These are phyloP conservation scores for Nothophytophthora sp. DNA, from an alignment of 352 stramenopile genomes.

Conservation along the genomic window DNA sequence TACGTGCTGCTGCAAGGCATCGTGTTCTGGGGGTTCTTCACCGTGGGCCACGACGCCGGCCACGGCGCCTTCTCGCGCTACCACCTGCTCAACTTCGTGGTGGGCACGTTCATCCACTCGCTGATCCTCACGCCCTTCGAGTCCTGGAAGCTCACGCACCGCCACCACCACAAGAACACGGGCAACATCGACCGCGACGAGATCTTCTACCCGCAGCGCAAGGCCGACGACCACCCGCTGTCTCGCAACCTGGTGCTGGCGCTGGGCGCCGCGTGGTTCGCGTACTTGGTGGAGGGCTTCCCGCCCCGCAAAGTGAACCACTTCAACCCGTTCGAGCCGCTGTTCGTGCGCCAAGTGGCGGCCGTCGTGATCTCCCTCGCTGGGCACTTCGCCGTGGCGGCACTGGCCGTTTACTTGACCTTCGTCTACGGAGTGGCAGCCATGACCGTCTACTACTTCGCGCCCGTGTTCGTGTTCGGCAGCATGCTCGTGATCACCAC, in stretches of 20 bases:
- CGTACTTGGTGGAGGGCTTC: conserved; percentile 75
- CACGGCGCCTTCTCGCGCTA: conserved; percentile 82
- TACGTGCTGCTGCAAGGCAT: conserved; percentile 79
- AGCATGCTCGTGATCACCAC: conserved; percentile 85
- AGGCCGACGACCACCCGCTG: conserved; percentile 46
- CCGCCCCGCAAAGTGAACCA: conserved; percentile 78
- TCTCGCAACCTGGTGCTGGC: conserved; percentile 48
- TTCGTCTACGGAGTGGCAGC: conserved; percentile 47
- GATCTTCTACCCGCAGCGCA: conserved; percentile 82
- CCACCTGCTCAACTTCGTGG: conserved; percentile 75
- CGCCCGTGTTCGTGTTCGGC: conserved; percentile 70
- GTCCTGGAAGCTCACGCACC: conserved; percentile 81
- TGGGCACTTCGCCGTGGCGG: conserved; percentile 41
- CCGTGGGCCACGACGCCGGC: conserved; percentile 77
- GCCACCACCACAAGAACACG: conserved; percentile 89
- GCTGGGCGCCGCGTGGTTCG: conserved; percentile 70
- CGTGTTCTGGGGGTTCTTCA: conserved; percentile 88
- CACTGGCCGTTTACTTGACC: conserved; percentile 41
- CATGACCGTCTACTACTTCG: conserved; percentile 84
- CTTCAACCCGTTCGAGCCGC: conserved; percentile 78
- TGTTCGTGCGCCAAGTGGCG: conserved; percentile 63
- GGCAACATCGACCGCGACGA: conserved; percentile 86
- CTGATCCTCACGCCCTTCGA: conserved; percentile 81
- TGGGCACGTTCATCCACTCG: conserved; percentile 79
- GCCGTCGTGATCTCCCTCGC: conserved; percentile 66